Evolutionary conservation across 306 rosid genomes (phyloP).

Genomic region (Abrus precatorius): DNA sequence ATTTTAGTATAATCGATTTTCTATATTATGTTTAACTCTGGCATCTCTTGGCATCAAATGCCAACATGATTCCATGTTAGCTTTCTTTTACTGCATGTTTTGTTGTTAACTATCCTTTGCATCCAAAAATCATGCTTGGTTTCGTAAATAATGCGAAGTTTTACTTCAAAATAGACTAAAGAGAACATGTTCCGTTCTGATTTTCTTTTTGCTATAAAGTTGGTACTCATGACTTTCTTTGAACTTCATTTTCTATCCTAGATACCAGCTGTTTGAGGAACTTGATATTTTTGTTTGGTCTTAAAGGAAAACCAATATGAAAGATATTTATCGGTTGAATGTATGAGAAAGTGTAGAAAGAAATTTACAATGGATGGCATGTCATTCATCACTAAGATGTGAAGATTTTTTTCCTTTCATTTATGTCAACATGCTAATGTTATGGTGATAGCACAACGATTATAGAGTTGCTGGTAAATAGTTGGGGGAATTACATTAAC

Average conservation of each 20-base stretch:
- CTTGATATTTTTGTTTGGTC: conserved; percentile 10
- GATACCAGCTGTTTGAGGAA: background rate
- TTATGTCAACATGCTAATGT: conserved; percentile 21
- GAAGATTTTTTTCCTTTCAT: background rate
- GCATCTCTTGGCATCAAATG: background rate
- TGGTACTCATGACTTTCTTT: conserved; percentile 16
- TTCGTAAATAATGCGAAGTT: background rate
- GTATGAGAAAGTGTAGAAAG: background rate
- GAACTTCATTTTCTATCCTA: background rate
- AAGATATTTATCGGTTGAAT: background rate
- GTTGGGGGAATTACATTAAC: background rate
- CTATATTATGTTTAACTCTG: background rate
- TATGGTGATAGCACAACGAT: background rate
- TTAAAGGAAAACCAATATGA: background rate
- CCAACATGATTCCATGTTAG: conserved; percentile 6
- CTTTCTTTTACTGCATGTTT: background rate
- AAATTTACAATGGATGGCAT: background rate
- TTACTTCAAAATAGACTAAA: background rate
- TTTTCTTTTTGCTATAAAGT: conserved; percentile 6
- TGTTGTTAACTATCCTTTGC: conserved; percentile 3
- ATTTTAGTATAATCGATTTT: background rate
- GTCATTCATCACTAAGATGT: conserved; percentile 19
- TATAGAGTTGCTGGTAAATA: conserved; percentile 8
- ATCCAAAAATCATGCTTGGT: background rate
- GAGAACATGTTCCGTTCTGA: background rate